Base-by-base conservation (phyloP, 2,329 filamentous ascomycete genomes). In the Lachnellula occidentalis region DNA sequence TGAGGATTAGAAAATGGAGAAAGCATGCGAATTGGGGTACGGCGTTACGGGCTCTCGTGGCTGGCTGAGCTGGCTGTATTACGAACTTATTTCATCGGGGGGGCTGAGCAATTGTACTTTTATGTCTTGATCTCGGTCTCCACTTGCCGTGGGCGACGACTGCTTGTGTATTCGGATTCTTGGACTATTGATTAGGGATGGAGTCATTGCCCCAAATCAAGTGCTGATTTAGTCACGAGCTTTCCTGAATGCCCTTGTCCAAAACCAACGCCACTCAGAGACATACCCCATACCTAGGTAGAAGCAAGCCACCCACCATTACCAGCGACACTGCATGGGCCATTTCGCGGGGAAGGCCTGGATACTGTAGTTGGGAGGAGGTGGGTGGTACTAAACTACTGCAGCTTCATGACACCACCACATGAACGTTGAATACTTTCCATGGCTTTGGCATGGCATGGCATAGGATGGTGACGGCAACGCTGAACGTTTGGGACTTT, bases 11-110 rank as follows among this genome's bases (percentile, higher is more conserved):
- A 57, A 55, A 58, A 55, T 48, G 50, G 55, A 39, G 53, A 48
- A 51, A 58, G 60, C 58, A 61, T 62, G 55, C 48, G 51, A 49
- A 50, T 56, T 54, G 56, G 60, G 53, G 56, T 56, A 55, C 57
- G 61, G 62, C 57, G 61, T 63, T 54, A 55, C 34, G 36, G 42
- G 53, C 42, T 37, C 50, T 50, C 42, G 45, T 47, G 50, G 56
- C 52, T 58, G 54, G 57, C 58, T 56, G 50, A 59, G 45, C 49
- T 57, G 52, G 60, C 54, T 58, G 45, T 51, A 43, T 47, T 54
- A 60, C 55, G 60, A 54, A 27, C 55, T 60, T 60, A 48, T 57
- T 9, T 31, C 24, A 31, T 54, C 46, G 22, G 39, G 41, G 43
- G 51, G 53, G 45, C 39, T 51, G 36, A 45, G 45, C 21, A 27